Evolutionary conservation across 2,329 filamentous ascomycete genomes (phyloP), one percentile per base, ranked within the genome.

Genomic region (Verticillium nonalfalfae): DNA sequence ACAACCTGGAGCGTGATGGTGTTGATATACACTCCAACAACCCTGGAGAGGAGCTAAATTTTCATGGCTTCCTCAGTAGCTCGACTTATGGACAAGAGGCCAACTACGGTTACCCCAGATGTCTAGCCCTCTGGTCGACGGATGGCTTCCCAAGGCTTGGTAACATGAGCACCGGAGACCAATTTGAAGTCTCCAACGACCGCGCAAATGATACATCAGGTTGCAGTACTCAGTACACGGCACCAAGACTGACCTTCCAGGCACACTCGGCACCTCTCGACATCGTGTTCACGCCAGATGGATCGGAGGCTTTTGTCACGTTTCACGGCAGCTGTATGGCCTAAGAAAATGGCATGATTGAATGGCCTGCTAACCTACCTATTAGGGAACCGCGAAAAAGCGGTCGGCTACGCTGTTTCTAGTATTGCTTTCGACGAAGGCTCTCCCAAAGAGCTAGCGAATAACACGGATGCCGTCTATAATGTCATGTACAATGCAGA

Each of bases 41-140:
- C 68, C 88, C 89, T 0, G 88, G 84, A 21, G 88, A 91, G 69
- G 87, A 91, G 71, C 73, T 91, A 71, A 91, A 91, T 71, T 90
- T 82, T 70, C 85, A 89, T 65, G 88, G 88, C 2, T 80, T 79
- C 58, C 76, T 90, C 39, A 68, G 65, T 61, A 65, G 68, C 56
- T 66, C 64, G 5, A 65, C 65, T 0, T 69, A 67, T 11, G 60
- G 70, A 21, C 71, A 75, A 60, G 78, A 76, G 15, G 73, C 72
- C 3, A 90, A 91, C 72, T 89, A 88, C 68, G 90, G 89, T 26
- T 93, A 91, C 69, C 90, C 90, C 1, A 74, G 79, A 56, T 92
- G 90, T 75, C 89, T 86, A 67, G 78, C 88, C 0, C 78, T 88
- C 9, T 91, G 88, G 88, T 78, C 83, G 62, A 80, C 83, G 0